A percentile compares a stretch with the other conserved stretches of the same genome.
These are phyloP conservation scores for Zea mays DNA, from an alignment of 176 grass and related monocot genomes.

Conservation along the genomic window Zm-B73-REFERENCE-NAM-5.0 NC_050098.1:234822501-234823000, in stretches of 20 bases:
- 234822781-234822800: neutral
- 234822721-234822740: neutral
- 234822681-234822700: neutral
- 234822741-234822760: neutral
- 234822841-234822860: neutral
- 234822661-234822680: no score
- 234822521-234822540: constrained; percentile 49
- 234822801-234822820: neutral
- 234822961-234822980: constrained; percentile 51
- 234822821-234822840: neutral
- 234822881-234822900: neutral
- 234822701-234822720: neutral
- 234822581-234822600: constrained; percentile 70
- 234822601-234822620: constrained; percentile 63
- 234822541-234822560: constrained; percentile 78
- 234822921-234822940: neutral
- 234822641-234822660: constrained; percentile 22
- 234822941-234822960: neutral
- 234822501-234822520: constrained; percentile 56
- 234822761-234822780: neutral
- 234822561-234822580: constrained; percentile 82
- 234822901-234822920: neutral
- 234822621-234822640: constrained; percentile 64
- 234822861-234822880: neutral
- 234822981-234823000: constrained; percentile 67